A percentile compares a stretch with the other conserved stretches of the same genome.
Evolutionary conservation across 1,284 basidiomycete genomes (phyloP).

Genomic region (Irpex lacteus): DNA sequence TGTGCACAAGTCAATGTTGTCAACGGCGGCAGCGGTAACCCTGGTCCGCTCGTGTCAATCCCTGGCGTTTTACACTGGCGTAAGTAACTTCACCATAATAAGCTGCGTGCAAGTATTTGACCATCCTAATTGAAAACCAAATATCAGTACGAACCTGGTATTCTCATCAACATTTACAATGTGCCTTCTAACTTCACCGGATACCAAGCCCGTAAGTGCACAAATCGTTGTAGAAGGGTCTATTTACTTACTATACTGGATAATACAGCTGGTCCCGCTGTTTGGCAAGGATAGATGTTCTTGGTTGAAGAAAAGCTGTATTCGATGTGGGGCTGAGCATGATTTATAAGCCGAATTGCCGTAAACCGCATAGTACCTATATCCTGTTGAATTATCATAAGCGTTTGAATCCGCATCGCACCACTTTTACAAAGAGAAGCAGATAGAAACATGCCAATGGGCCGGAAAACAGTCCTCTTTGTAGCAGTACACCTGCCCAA

Average conservation of each 20-base stretch:
- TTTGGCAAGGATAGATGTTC: conserved; percentile 16
- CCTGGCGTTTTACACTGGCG: conserved; percentile 37
- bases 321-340: no score
- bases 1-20: conserved; percentile 34
- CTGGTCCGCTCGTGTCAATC: conserved; percentile 32
- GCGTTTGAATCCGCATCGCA: no score
- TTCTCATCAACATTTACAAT: conserved; percentile 29
- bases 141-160: conserved; percentile 22
- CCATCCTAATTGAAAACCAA: neutral
- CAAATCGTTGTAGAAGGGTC: no score
- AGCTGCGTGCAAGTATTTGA: neutral
- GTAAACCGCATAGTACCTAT: no score
- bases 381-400: no score
- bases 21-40: conserved; percentile 34
- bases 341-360: no score
- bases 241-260: neutral
- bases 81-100: conserved; percentile 25
- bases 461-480: no score
- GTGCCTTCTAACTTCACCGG: conserved; percentile 20
- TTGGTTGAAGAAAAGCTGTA: no score
- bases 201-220: conserved; percentile 14
- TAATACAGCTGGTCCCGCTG: conserved; percentile 17
- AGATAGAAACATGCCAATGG: no score
- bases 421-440: no score
- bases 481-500: no score